Evolutionary conservation across 768 basidiomycete genomes (phyloP).

Genomic region (Tricholoma hemisulphureum): DNA sequence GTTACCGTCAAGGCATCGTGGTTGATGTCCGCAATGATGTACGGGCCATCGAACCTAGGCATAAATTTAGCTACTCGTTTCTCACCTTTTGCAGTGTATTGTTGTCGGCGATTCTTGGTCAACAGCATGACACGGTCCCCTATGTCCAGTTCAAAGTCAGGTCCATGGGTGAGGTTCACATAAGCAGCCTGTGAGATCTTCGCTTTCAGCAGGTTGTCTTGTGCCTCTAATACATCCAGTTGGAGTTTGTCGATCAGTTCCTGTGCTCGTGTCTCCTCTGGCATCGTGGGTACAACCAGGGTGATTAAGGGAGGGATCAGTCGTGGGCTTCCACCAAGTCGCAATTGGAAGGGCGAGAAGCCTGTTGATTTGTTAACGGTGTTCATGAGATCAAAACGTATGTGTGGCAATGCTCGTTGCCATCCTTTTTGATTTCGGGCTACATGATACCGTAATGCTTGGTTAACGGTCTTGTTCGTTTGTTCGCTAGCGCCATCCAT

Average conservation of each 20-base stretch:
- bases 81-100: too few species aligned
- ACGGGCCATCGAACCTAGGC: too few species aligned
- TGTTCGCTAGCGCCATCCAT: too few species aligned
- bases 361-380: constrained; percentile 18
- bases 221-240: neutral
- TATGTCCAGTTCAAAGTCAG: too few species aligned
- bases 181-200: neutral
- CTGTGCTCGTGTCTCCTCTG: neutral
- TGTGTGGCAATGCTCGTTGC: constrained; percentile 19
- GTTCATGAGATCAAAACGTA: constrained; percentile 29
- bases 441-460: constrained; percentile 20
- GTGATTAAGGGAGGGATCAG: constrained; percentile 20
- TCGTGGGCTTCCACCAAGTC: constrained; percentile 17
- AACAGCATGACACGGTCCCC: too few species aligned
- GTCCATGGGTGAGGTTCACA: neutral
- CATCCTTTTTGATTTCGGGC: constrained; percentile 30
- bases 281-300: too few species aligned
- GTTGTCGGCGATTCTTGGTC: too few species aligned
- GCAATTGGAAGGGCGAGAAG: neutral
- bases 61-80: too few species aligned
- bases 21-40: too few species aligned
- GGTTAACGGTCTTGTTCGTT: too few species aligned
- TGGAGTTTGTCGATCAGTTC: neutral
- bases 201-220: constrained; percentile 15
- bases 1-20: too few species aligned